Conservation (phyloP, 805 yeast genomes). For the Schwanniomyces occidentalis region DNA sequence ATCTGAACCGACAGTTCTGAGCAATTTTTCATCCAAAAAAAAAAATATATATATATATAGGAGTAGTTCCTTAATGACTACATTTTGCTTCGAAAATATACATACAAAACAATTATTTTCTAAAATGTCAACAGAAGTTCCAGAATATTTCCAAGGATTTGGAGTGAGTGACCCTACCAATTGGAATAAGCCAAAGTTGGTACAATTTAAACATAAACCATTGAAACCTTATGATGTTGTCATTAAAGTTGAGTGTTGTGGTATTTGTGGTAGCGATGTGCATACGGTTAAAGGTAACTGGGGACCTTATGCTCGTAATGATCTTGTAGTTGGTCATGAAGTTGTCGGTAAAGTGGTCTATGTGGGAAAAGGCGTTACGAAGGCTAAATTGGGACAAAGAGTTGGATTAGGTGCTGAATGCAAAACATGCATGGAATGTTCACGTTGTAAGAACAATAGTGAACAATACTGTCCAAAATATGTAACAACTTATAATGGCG, state of each 20-base stretch:
- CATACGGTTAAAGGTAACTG: constrained; percentile 58
- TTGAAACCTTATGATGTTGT: constrained; percentile 47
- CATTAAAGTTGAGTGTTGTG: constrained; percentile 60
- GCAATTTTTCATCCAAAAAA: too few species aligned
- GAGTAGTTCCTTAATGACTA: too few species aligned
- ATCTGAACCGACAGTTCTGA: too few species aligned
- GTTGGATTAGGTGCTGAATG: constrained; percentile 81
- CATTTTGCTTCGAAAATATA: too few species aligned
- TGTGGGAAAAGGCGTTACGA: constrained; percentile 56
- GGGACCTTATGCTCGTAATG: constrained; percentile 38
- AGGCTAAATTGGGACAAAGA: constrained; percentile 63
- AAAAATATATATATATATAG: too few species aligned
- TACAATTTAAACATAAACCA: constrained; percentile 26
- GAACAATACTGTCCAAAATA: constrained; percentile 52
- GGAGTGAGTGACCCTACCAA: constrained; percentile 29
- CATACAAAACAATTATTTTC: background rate
- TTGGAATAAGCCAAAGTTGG: constrained; percentile 35
- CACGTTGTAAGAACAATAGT: constrained; percentile 43
- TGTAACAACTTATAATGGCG: constrained; percentile 51
- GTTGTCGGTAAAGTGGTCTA: constrained; percentile 61
- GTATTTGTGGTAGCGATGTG: constrained; percentile 64
- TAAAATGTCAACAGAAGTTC: constrained; percentile 9
- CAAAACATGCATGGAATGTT: constrained; percentile 62
- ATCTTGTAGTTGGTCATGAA: constrained; percentile 62
- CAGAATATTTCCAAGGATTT: constrained; percentile 31